These are phyloP conservation scores for Globisporangium camurandrum DNA, from an alignment of 352 stramenopile genomes.

Conservation along the genomic window DNA sequence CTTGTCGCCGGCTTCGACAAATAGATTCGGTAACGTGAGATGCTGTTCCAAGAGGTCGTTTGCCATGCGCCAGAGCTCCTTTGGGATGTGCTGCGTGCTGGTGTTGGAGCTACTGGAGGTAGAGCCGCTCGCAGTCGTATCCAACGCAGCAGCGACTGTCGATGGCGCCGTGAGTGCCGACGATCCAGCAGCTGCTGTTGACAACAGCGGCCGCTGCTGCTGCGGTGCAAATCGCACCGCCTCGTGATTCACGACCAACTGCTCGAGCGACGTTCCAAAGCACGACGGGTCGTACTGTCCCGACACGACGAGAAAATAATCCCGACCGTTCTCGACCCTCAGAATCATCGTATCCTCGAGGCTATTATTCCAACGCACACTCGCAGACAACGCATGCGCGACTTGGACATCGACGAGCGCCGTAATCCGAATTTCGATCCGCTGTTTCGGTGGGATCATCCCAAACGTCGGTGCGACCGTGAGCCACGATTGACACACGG, in stretches of 20 bases:
- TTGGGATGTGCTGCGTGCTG: slow-evolving; percentile 83
- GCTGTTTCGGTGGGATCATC: slow-evolving; percentile 79
- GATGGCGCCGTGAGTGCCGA: background rate
- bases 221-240: slow-evolving; percentile 70
- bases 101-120: background rate
- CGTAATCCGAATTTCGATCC: slow-evolving; percentile 87
- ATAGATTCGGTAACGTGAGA: slow-evolving; percentile 77
- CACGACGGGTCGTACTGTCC: slow-evolving; percentile 91
- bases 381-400: slow-evolving; percentile 85
- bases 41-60: slow-evolving; percentile 90
- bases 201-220: slow-evolving; percentile 19
- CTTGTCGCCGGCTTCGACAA: slow-evolving; percentile 66
- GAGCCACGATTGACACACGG: slow-evolving; percentile 92
- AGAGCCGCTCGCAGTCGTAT: background rate
- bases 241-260: slow-evolving; percentile 88
- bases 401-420: slow-evolving; percentile 87
- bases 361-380: slow-evolving; percentile 83
- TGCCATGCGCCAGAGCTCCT: slow-evolving; percentile 97
- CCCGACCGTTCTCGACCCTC: slow-evolving; percentile 92
- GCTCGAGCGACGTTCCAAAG: slow-evolving; percentile 93
- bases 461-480: slow-evolving; percentile 83
- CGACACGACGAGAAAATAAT: slow-evolving; percentile 94
- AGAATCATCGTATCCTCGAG: slow-evolving; percentile 97
- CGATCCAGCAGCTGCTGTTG: slow-evolving; percentile 25
- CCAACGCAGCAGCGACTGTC: slow-evolving; percentile 2